Evolutionary conservation across 768 basidiomycete genomes (phyloP), one percentile per base, ranked within the genome.

Genomic region (Termitomyces sp.): DNA sequence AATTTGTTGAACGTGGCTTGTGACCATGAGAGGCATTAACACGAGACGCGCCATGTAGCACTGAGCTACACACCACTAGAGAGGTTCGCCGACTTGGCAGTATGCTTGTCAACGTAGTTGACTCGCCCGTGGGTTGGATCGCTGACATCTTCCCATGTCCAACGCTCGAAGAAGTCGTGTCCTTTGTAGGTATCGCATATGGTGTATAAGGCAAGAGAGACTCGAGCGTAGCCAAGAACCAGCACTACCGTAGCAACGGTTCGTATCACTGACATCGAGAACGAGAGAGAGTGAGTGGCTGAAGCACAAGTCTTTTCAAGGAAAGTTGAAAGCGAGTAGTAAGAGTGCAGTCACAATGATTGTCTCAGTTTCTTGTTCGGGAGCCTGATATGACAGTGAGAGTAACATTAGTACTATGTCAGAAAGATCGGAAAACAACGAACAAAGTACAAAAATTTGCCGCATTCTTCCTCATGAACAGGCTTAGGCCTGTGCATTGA

Each of bases 101-200:
- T 75, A 15, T 56, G 47, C 59, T 72, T 58, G 56, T 77, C 72
- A 32, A 85, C 73, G 56, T 83, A 86, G 66, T 85, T 79, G 54
- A 84, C 82, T 48, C 79, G 70, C n/a, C 85, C 85, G 56, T 85
- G 80, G 0, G 85, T 87, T n/a, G 83, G 84, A 63, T 87, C 85
- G 53, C 76, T 61, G 25, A 64, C 50, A 7, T 75, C 77, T 58
- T 81, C 73, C 78, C 78, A 86, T 1, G 61, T 66, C 72, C 77
- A 87, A 6, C 54, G 56, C 18, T 71, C 48, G 54, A 78, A 70
- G 62, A 87, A 87, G 61, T 61, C 53, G 12, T 39, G 13, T 22
- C 63, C 63, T 13, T 25, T 47, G 47, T 56, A 60, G 13, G 53
- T 16, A 46, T 58, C 55, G 29, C 50, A 47, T n/a, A 56, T 18